These are phyloP conservation scores for Lipomyces mesembrius DNA, from an alignment of 805 yeast species.

Conservation along the genomic window DNA sequence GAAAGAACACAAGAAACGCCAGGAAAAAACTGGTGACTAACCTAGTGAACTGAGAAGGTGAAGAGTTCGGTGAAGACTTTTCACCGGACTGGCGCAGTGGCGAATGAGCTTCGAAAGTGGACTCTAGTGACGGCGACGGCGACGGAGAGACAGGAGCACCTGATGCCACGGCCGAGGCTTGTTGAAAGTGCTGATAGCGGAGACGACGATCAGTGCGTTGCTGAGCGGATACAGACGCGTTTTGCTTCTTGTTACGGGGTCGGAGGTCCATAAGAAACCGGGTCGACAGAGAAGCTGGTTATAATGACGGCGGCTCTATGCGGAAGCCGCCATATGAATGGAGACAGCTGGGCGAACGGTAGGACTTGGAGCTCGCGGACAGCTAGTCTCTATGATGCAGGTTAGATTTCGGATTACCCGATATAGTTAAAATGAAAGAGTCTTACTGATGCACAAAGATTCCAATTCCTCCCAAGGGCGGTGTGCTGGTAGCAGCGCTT, in stretches of 20 bases:
- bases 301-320: conserved; percentile 3
- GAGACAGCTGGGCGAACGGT: not conserved
- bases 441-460: not conserved
- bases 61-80: not conserved
- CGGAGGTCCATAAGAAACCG: conserved; percentile 28
- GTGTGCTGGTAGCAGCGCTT: not conserved
- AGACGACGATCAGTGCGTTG: conserved; percentile 20
- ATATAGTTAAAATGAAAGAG: not conserved
- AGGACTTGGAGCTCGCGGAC: not conserved
- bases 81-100: not conserved
- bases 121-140: conserved; percentile 13
- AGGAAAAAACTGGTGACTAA: not conserved
- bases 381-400: not conserved
- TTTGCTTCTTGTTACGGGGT: conserved; percentile 16
- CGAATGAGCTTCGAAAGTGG: not conserved
- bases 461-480: not conserved
- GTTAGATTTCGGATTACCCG: not conserved
- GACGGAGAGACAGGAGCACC: conserved; percentile 4
- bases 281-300: conserved; percentile 1
- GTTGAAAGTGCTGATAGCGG: conserved; percentile 12
- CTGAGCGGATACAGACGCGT: conserved; percentile 11
- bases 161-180: not conserved
- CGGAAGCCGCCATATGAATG: conserved; percentile 8
- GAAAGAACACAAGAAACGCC: not conserved
- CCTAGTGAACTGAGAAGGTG: conserved; percentile 25